phyloP scores from a whole-genome alignment of 2,329 filamentous ascomycete genomes.

The Trichophyton rubrum region DNA sequence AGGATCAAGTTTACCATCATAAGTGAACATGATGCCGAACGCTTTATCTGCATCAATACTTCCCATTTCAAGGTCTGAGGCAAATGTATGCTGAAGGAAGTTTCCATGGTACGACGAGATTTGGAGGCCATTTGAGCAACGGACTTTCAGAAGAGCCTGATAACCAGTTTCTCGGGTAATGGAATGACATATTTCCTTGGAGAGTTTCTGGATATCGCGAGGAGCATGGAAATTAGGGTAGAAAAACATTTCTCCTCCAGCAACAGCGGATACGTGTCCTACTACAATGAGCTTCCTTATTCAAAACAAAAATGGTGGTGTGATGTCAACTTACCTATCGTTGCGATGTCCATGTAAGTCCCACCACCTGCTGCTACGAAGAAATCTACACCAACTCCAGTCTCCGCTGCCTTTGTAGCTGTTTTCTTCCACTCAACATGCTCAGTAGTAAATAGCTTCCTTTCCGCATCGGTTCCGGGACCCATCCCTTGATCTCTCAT shows the following conservation, averaged over 20 bases:
- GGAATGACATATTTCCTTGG: constrained; percentile 72
- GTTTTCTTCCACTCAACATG: constrained; percentile 77
- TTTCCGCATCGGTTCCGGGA: constrained; percentile 75
- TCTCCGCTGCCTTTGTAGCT: constrained; percentile 74
- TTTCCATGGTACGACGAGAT: constrained; percentile 91
- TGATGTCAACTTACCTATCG: constrained; percentile 51
- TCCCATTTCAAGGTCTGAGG: constrained; percentile 87
- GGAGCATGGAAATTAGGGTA: constrained; percentile 91
- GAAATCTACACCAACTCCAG: constrained; percentile 81
- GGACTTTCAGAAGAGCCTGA: constrained; percentile 94
- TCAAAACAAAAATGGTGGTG: neutral
- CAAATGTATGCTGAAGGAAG: constrained; percentile 90
- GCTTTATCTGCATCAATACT: constrained; percentile 89
- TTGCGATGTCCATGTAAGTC: constrained; percentile 84
- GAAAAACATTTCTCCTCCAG: constrained; percentile 92
- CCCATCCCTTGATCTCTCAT: constrained; percentile 81
- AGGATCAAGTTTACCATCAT: constrained; percentile 93
- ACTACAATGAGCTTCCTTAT: constrained; percentile 5
- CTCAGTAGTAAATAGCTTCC: constrained; percentile 82
- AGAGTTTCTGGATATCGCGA: constrained; percentile 71
- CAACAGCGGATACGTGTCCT: constrained; percentile 74
- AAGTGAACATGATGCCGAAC: constrained; percentile 77
- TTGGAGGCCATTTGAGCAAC: constrained; percentile 91
- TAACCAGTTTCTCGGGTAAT: constrained; percentile 85
- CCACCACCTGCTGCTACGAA: constrained; percentile 86